Percentiles rank a stretch among this genome's conserved stretches.
phyloP scores from a whole-genome alignment of 108 stramenopile genomes.

The Skeletonema marinoi region DNA sequence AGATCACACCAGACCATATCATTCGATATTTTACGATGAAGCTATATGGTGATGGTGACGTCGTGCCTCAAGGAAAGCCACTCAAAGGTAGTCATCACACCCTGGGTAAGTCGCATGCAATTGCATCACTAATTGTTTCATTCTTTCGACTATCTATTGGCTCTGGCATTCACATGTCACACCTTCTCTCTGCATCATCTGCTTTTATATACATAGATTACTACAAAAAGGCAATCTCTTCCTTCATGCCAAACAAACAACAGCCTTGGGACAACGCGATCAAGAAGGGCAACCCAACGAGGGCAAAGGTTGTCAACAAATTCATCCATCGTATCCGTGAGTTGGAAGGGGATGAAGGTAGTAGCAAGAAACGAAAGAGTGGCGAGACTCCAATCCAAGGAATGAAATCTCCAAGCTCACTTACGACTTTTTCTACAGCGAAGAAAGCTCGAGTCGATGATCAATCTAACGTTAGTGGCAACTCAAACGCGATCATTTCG shows the following conservation, averaged over 20 bases:
- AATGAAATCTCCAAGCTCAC: not conserved
- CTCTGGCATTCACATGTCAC: not conserved
- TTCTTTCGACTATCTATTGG: not conserved
- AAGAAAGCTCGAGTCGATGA: not conserved
- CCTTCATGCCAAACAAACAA: not conserved
- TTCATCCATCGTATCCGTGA: not conserved
- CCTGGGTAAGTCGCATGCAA: not conserved
- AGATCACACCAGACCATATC: not conserved
- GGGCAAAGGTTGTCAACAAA: not conserved
- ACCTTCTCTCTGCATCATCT: not conserved
- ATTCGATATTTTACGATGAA: not conserved
- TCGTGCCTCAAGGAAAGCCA: not conserved
- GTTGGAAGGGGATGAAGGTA: not conserved
- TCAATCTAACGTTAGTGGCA: not conserved
- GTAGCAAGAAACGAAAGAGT: not conserved
- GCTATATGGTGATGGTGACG: not conserved
- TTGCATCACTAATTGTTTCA: not conserved
- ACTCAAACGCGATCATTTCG: not conserved
- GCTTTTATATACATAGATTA: not conserved
- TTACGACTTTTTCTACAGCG: not conserved
- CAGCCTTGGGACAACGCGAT: not conserved
- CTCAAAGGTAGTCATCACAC: not conserved
- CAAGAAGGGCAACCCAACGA: not conserved
- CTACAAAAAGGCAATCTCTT: not conserved
- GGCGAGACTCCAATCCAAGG: not conserved